Base-by-base conservation (phyloP, 805 yeast species). In the Limtongozyma cylindracea region DNA sequence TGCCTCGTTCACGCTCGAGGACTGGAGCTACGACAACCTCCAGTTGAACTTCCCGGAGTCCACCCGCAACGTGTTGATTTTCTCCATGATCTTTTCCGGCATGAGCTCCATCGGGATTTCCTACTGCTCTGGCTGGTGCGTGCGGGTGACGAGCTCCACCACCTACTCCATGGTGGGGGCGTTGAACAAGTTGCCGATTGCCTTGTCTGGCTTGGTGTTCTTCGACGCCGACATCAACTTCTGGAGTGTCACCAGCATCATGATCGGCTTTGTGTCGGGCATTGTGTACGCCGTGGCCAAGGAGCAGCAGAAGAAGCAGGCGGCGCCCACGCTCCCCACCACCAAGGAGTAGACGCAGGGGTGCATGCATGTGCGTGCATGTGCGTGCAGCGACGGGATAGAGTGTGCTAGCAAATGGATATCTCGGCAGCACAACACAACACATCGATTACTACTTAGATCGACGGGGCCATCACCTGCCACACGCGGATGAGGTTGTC, bases 131-230 rank as follows among this genome's bases (percentile, higher is more conserved):
- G 98, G 95, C 29, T 88, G 98, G 98, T 88, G 98, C 64, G 92
- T 88, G 32, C 77, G 98, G 56, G 96, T 88, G 31, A 88, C 98
- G 20, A 78, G 95, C 12, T 82, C 96, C 13, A 88, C 98, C 25
- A 88, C 98, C 25, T 88, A 88, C 56, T 78, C 94, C 24, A 88
- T 88, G 98, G 96, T 88, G 27, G 98, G 98, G 47, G 98, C 98
- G 24, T 64, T 88, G 48, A 88, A 88, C 66, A 88, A 88, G 55
- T 67, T 88, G 38, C 98, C 98, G 42, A 78, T 88, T 40, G 98
- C 98, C 10, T 59, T 88, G 27, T 70, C 92, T 18, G 99, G 99
- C 19, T 63, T 88, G 46, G 41, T 88, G 33, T 84, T 88, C 63
- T 88, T 88, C 40, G 93, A 78, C 39, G 91, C 93, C 26, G 82